Percentiles rank a stretch among this genome's conserved stretches.
Evolutionary conservation across 352 stramenopile genomes (phyloP).

Genomic region (Phytopythium ostracodes): DNA sequence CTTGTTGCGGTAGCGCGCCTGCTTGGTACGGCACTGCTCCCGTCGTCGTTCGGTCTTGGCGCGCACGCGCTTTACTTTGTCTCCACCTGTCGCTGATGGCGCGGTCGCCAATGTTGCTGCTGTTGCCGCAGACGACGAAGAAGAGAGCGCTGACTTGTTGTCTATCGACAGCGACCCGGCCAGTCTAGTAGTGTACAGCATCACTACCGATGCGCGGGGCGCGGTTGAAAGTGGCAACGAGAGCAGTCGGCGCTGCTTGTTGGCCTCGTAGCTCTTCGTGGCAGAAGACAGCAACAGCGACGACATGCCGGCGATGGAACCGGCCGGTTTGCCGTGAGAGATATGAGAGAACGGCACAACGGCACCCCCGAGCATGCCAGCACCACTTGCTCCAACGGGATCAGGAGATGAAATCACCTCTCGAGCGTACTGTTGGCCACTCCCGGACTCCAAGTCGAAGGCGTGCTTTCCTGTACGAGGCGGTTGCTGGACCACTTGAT

Average conservation of each 20-base stretch:
- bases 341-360: not conserved
- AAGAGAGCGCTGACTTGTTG: not conserved
- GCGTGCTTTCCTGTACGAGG: not conserved
- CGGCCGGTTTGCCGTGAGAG: not conserved
- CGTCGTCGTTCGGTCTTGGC: constrained; percentile 35
- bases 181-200: not conserved
- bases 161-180: not conserved
- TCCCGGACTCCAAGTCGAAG: not conserved
- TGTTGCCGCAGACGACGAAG: not conserved
- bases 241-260: not conserved
- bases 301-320: not conserved
- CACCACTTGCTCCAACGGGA: not conserved
- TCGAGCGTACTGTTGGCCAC: not conserved
- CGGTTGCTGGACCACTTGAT: not conserved
- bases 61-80: constrained; percentile 28
- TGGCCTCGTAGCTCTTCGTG: not conserved
- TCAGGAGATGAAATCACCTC: not conserved
- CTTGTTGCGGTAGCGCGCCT: constrained; percentile 42
- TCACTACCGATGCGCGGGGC: not conserved
- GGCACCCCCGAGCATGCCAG: not conserved
- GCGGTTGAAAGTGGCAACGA: too few species aligned
- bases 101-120: too few species aligned
- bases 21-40: constrained; percentile 42
- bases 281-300: not conserved
- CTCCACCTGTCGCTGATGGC: not conserved